A percentile compares a stretch with the other conserved stretches of the same genome.
These are phyloP conservation scores for Gnomoniopsis smithogilvyi DNA, from an alignment of 2,329 filamentous ascomycete species.

Conservation along the genomic window DNA sequence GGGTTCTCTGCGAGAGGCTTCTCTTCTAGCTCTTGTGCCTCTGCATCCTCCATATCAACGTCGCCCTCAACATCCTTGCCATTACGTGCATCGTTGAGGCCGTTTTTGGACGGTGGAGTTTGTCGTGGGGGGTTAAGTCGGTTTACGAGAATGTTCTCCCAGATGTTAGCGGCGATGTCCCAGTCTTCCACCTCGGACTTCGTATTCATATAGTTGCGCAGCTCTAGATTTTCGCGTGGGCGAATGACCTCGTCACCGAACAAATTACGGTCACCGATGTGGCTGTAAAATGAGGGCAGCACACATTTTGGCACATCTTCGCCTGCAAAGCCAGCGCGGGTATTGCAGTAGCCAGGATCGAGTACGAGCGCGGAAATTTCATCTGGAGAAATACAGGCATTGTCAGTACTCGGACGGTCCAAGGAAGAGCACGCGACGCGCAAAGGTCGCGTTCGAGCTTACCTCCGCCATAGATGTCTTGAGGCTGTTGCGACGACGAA, in stretches of 20 bases:
- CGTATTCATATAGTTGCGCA: conserved; percentile 86
- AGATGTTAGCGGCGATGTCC: conserved; percentile 84
- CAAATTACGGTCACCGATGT: conserved; percentile 54
- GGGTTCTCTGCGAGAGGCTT: conserved; percentile 87
- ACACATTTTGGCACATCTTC: conserved; percentile 97
- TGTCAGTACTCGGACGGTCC: conserved; percentile 19
- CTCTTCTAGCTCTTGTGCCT: conserved; percentile 55
- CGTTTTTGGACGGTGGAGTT: conserved; percentile 69
- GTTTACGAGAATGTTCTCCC: conserved; percentile 90
- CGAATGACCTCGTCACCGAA: conserved; percentile 92
- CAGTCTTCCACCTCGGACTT: conserved; percentile 95
- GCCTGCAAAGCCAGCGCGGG: conserved; percentile 92
- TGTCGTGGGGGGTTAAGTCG: conserved; percentile 76
- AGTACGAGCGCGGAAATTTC: conserved; percentile 97
- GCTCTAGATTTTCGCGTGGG: conserved; percentile 71
- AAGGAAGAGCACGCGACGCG: conserved; percentile 12
- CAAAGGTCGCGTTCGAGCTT: conserved; percentile 21
- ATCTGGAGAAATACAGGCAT: conserved; percentile 51
- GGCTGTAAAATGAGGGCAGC: conserved; percentile 84
- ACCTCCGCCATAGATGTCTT: conserved; percentile 64
- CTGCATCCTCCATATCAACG: conserved; percentile 53
- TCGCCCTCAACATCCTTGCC: conserved; percentile 59
- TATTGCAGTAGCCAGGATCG: conserved; percentile 87
- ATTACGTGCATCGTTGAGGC: conserved; percentile 67
- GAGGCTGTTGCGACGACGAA: conserved; percentile 54